Conservation (phyloP, 2,329 filamentous ascomycete genomes). For the Chaetomium sp. region DNA sequence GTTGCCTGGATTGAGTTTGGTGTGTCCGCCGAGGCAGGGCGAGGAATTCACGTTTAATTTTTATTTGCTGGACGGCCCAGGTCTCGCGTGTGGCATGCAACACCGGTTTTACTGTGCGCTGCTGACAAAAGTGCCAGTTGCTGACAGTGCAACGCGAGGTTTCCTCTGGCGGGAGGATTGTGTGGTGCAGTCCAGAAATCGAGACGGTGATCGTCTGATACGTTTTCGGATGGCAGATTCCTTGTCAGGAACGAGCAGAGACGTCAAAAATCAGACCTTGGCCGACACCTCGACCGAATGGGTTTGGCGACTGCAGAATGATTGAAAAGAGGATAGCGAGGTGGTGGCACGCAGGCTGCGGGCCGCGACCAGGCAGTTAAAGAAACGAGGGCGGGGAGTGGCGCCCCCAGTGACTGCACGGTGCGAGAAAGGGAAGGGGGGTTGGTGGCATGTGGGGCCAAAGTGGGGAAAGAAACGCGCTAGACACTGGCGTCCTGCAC, state of each 20-base stretch:
- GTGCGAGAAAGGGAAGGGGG: conserved; percentile 30
- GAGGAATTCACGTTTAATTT: conserved; percentile 47
- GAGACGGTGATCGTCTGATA: conserved; percentile 33
- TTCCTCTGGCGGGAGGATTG: conserved; percentile 13
- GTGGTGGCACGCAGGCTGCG: conserved; percentile 52
- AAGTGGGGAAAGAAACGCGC: conserved; percentile 37
- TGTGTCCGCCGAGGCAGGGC: conserved; percentile 51
- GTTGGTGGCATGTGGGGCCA: conserved; percentile 33
- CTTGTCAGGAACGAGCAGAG: conserved; percentile 45
- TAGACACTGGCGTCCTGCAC: conserved; percentile 30
- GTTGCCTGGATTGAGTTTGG: conserved; percentile 53
- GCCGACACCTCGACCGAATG: conserved; percentile 50
- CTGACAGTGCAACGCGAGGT: conserved; percentile 31
- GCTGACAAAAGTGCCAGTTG: conserved; percentile 28
- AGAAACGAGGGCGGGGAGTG: conserved; percentile 41
- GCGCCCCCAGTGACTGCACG: conserved; percentile 31
- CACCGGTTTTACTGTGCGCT: conserved; percentile 17
- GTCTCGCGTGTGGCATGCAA: conserved; percentile 39
- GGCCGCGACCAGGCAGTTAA: conserved; percentile 47
- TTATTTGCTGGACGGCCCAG: conserved; percentile 42
- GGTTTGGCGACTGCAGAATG: conserved; percentile 52
- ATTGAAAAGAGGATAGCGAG: conserved; percentile 55
- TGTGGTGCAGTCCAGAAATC: conserved; percentile 19
- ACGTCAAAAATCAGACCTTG: conserved; percentile 38
- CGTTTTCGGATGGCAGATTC: conserved; percentile 42